Base-by-base conservation (phyloP, 768 basidiomycete genomes). In the Mycena rosella region DNA sequence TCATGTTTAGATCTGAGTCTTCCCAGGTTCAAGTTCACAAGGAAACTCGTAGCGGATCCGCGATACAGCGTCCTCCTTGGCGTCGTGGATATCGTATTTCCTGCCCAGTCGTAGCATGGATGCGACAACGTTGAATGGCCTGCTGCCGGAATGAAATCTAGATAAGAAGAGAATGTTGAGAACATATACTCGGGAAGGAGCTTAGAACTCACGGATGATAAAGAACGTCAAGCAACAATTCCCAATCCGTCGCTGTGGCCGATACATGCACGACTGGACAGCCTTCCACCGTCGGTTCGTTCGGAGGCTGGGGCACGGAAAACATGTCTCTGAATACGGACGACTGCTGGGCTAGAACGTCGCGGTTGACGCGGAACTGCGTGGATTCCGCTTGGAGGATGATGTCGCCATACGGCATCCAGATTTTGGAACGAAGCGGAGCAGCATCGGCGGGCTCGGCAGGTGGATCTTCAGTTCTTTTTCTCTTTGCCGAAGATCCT, bases 271-370 rank as follows among this genome's bases (percentile, higher is more conserved):
- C 72, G 17, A 75, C 44, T 9, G 73, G 72, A 47, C 69, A 72
- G 29, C 70, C 74, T 24, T 77, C 70, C 32, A 70, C 71, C 6
- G 59, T 14, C 47, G 69, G 69, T 27, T 42, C 49, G 11, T 58
- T 59, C 27, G 58, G 38, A 22, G 84, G 84, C 48, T 80, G 81
- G 6, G 84, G 85, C 14, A 86, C 75, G 11, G 81, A 76, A 61
- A 87, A 79, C 72, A 85, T 76, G 67, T 84, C 84, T 44, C 77
- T 77, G 68, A 87, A 87, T 14, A 87, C 78, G 30, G 87, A 83
- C 4, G 85, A 60, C 22, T 60, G 58, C 9, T 60, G 29, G 2
- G 58, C 58, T 2, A 60, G 22, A 10, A 49, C 47, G 22, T 60
- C 58, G 29, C 47, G 58, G 15, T 48, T 60, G 29, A 60, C 58